Evolutionary conservation across 2,329 filamentous ascomycete genomes (phyloP), one percentile per base, ranked within the genome.

Genomic region (Fusarium drepaniforme): DNA sequence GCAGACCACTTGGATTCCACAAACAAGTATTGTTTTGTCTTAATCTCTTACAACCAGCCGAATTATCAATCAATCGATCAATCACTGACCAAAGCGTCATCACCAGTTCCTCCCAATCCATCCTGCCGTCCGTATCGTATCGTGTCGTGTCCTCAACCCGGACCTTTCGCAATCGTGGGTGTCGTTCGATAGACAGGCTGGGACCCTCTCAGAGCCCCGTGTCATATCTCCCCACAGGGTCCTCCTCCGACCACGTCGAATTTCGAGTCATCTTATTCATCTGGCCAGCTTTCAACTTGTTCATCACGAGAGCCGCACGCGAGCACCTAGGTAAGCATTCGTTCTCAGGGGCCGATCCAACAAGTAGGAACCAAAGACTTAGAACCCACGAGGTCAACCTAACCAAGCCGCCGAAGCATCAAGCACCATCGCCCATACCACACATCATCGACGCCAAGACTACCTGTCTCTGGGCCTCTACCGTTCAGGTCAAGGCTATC

Each of bases 401-500:
- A 16, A 62, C 13, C 23, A 25, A 33, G n/a, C 18, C 16, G 37
- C 15, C 11, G 49, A n/a, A 53, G 49, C 18, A 8, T 53, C 49
- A 53, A 53, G 49, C 49, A 18, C 49, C 49, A 9, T 53, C 49
- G 18, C 18, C 49, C 16, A n/a, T 28, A 53, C 49, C 49, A 37
- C 37, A 49, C 37, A 53, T 28, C 35, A 40, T n/a, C 25, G 18
- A 15, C 37, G 62, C 62, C 49, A 57, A 63, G 60, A 21, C 21
- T 18, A 46, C 15, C 42, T n/a, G 28, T 35, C 42, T 35, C 21
- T 63, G 49, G 49, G 28, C 37, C 21, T 35, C 33, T 35, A 35
- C 33, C 33, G 33, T 35, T 35, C 33, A 35, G 33, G 33, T 35
- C 59, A 62, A 75, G 66, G 51, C 63, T 71, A 70, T 71, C 49